A percentile compares a stretch with the other conserved stretches of the same genome.
Conservation (phyloP, 257 asterid genomes). For the Nicotiana noctiflora region DNA sequence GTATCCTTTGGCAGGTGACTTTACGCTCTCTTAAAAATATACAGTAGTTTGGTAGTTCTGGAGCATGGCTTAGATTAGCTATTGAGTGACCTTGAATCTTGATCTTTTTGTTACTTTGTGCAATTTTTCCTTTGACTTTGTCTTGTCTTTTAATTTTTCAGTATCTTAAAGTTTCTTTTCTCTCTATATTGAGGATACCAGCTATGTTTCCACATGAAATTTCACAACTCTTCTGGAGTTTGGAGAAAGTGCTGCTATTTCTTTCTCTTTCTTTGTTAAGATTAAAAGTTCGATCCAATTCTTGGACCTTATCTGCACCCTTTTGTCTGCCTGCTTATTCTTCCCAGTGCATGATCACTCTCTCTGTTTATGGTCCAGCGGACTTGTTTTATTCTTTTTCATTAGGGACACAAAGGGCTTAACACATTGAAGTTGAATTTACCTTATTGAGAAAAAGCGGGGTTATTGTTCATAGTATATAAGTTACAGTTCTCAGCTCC, state of each 20-base stretch:
- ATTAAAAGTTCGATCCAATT: not conserved
- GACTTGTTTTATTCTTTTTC: not conserved
- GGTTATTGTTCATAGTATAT: not conserved
- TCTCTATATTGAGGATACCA: not conserved
- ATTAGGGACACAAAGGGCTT: not conserved
- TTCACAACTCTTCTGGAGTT: not conserved
- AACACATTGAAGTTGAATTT: not conserved
- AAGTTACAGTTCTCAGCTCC: not conserved
- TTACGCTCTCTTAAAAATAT: not conserved
- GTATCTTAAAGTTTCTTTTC: not conserved
- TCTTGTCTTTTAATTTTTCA: not conserved
- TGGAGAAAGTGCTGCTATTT: not conserved
- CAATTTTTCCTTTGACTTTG: not conserved
- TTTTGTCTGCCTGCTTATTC: not conserved
- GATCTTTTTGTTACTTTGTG: not conserved
- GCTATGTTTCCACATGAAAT: not conserved
- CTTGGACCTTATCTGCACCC: not conserved
- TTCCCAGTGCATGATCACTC: not conserved
- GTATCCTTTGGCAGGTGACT: conserved; percentile 91
- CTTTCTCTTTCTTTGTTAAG: not conserved
- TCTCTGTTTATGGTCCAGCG: not conserved
- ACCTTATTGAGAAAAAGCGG: not conserved
- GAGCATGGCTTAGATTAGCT: not conserved
- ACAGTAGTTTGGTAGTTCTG: not conserved
- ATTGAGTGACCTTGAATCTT: not conserved